phyloP scores from a whole-genome alignment of 345 rosid genomes.

The Eucalyptus cloeziana region DNA sequence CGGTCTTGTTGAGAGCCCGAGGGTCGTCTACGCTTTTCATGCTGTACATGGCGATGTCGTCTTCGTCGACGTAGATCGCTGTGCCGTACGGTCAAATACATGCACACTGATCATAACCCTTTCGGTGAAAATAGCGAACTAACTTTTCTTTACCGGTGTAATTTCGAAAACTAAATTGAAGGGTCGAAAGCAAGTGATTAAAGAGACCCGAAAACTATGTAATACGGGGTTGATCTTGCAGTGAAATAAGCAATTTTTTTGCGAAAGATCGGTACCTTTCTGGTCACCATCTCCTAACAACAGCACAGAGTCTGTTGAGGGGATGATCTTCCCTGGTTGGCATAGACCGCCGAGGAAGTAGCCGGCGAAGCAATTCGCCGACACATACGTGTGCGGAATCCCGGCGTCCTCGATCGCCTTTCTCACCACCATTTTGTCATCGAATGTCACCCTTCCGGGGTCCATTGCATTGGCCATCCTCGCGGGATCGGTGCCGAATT shows the following conservation, averaged over 20 bases:
- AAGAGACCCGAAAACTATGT: not conserved
- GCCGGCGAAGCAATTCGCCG: constrained; percentile 57
- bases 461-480: constrained; percentile 41
- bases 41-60: constrained; percentile 39
- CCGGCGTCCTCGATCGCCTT: constrained; percentile 31
- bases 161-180: not conserved
- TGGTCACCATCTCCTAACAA: constrained; percentile 31
- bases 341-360: constrained; percentile 40
- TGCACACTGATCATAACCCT: not conserved
- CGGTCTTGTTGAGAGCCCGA: constrained; percentile 33
- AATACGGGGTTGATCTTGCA: not conserved
- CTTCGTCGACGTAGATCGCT: constrained; percentile 48
- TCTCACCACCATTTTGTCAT: constrained; percentile 49
- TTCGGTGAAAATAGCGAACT: accelerated
- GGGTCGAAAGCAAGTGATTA: not conserved
- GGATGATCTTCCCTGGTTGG: constrained; percentile 38
- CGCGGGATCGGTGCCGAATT: constrained; percentile 42
- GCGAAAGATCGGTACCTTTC: constrained; percentile 7
- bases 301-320: constrained; percentile 27
- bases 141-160: not conserved
- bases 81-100: not conserved
- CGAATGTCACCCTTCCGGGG: constrained; percentile 41
- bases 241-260: not conserved
- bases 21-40: constrained; percentile 28
- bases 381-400: constrained; percentile 33